Evolutionary conservation across 1,139 yeast species (phyloP).

Genomic region (Zygoascus sp.): DNA sequence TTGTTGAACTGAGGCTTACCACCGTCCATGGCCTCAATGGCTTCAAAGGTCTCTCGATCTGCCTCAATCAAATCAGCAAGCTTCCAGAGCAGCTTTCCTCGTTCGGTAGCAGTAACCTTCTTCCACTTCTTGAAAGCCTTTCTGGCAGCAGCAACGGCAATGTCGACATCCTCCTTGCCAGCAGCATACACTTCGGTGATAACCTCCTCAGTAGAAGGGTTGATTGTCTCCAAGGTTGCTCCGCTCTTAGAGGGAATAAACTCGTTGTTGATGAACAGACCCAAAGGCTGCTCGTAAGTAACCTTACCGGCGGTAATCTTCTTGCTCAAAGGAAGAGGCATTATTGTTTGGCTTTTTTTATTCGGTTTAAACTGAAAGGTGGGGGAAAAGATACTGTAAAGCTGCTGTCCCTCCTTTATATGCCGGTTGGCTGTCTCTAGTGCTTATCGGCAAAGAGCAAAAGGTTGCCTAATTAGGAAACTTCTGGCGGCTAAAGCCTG

Average conservation of each 20-base stretch:
- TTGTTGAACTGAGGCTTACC: conserved; percentile 61
- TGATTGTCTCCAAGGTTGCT: conserved; percentile 46
- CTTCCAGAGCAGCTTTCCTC: conserved; percentile 55
- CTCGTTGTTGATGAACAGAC: conserved; percentile 59
- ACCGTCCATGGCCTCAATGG: conserved; percentile 76
- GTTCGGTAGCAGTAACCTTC: conserved; percentile 44
- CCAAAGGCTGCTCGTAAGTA: conserved; percentile 58
- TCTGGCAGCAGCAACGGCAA: conserved; percentile 55
- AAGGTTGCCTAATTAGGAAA: conserved; percentile 4
- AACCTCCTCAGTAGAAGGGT: conserved; percentile 53
- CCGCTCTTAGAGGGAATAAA: conserved; percentile 52
- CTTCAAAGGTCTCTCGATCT: conserved; percentile 56
- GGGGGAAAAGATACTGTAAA: not conserved
- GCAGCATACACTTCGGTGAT: conserved; percentile 55
- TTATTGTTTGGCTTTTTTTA: conserved; percentile 4
- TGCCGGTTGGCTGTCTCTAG: too few species aligned
- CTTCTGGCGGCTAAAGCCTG: conserved; percentile 4
- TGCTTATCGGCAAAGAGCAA: not conserved
- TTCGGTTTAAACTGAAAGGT: not conserved
- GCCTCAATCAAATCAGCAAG: conserved; percentile 63
- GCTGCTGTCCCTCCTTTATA: not conserved
- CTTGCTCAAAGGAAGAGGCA: conserved; percentile 17
- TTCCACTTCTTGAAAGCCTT: conserved; percentile 52
- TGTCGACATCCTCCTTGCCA: conserved; percentile 51
- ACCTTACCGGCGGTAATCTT: conserved; percentile 50